Base-by-base conservation (phyloP, 225 moss, liverwort and hornwort genomes). In the Bryum argenteum region DNA sequence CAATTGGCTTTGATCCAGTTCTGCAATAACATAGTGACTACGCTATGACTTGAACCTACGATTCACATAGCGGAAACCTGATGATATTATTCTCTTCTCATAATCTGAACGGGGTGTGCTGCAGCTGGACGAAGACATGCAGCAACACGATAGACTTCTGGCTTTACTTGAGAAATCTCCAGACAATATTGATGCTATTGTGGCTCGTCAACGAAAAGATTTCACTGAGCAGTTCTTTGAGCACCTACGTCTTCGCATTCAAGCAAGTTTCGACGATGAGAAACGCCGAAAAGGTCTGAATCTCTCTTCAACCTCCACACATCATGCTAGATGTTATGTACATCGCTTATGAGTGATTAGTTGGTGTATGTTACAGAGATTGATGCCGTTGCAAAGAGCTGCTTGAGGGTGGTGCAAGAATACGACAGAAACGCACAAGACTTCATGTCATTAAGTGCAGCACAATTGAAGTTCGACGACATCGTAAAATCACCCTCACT, bases 101-200 rank as follows among this genome's bases (percentile, higher is more conserved):
- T 33, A 55, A 72, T 53, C 69, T 64, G 56, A 72, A 77, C 40
- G 24, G 20, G 60, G 38, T 10, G 20, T 5, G 21, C 50, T 80
- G 76, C 79, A 83, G 83, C 69, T 83, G 72, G 83, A 83, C 60
- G 79, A 76, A 54, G 83, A 83, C 76, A 79, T 83, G 83, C 83
- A 73, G 76, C 83, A 70, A 55, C 79, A 80, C 13, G 73, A 79
- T 61, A 76, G 79, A 48, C 79, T 79, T 65, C 68, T 83, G 47
- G 60, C 59, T 67, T 22, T 65, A 48, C 26, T 83, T 51, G 83
- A 83, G 66, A 58, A 61, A 65, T 76, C 79, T 69, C 65, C 76
- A 37, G 40, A 41, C 59, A 69, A 48, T 11, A 33, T 83, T 12
- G 73, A 76, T 48, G 59, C 72, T 66, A 17, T 76, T 11, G 83